Percentiles rank a stretch among this genome's conserved stretches.
These are phyloP conservation scores for Teratosphaeria viscida DNA, from an alignment of 2,329 filamentous ascomycete genomes.

Conservation along the genomic window DNA sequence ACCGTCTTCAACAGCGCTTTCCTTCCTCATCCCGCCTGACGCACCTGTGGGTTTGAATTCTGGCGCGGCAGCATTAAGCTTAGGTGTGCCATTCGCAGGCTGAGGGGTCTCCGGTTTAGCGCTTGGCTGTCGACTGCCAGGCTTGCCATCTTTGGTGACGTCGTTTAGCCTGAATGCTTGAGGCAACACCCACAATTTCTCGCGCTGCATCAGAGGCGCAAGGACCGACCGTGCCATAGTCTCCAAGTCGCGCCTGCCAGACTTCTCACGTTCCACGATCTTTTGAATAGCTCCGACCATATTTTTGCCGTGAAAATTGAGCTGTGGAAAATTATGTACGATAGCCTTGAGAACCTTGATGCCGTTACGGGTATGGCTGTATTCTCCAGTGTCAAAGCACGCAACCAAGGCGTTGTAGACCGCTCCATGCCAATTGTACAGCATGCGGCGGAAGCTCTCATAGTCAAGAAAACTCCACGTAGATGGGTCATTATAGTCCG, in stretches of 20 bases:
- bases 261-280: constrained; percentile 41
- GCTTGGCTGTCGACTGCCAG: constrained; percentile 20
- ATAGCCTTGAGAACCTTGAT: constrained; percentile 80
- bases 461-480: constrained; percentile 66
- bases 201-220: constrained; percentile 57
- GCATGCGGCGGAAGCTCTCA: constrained; percentile 71
- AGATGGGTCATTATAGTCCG: constrained; percentile 55
- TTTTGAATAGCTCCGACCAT: constrained; percentile 57
- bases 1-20: constrained; percentile 51
- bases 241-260: constrained; percentile 61
- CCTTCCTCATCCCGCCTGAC: constrained; percentile 32
- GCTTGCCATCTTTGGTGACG: constrained; percentile 15
- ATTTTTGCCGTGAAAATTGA: constrained; percentile 74
- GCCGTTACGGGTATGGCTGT: constrained; percentile 96
- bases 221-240: constrained; percentile 62
- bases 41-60: constrained; percentile 50
- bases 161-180: constrained; percentile 51
- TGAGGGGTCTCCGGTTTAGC: constrained; percentile 31
- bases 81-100: constrained; percentile 30
- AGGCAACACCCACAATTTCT: constrained; percentile 61
- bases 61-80: constrained; percentile 45
- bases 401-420: constrained; percentile 69
- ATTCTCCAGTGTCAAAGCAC: constrained; percentile 74
- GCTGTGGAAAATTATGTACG: constrained; percentile 71
- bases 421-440: constrained; percentile 85